Percentiles rank a stretch among this genome's conserved stretches.
Evolutionary conservation across 1,284 basidiomycete species (phyloP).

Genomic region (Trametes hirsuta): DNA sequence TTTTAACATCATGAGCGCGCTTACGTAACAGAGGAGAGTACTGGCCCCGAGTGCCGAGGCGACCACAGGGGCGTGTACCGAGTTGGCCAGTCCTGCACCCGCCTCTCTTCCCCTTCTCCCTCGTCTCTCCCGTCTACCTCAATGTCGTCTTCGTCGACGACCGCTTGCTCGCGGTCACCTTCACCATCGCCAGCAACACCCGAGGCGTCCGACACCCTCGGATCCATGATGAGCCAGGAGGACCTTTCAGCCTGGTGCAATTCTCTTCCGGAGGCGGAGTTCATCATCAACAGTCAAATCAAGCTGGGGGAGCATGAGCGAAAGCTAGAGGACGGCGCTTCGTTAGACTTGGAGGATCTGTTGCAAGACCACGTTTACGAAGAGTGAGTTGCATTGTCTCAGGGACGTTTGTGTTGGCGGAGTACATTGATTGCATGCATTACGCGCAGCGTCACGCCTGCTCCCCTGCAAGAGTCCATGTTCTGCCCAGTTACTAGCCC

Average conservation of each 20-base stretch:
- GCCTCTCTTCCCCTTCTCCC: neutral
- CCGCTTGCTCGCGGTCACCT: slow-evolving; percentile 59
- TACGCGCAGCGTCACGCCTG: slow-evolving; percentile 17
- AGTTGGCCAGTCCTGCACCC: neutral
- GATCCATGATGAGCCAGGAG: slow-evolving; percentile 51
- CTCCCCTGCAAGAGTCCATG: slow-evolving; percentile 15
- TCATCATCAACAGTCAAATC: slow-evolving; percentile 35
- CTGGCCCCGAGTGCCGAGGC: slow-evolving; percentile 1
- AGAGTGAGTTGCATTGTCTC: slow-evolving; percentile 52
- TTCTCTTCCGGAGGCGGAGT: slow-evolving; percentile 44
- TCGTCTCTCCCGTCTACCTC: slow-evolving; percentile 10
- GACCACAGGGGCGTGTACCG: slow-evolving; percentile 1
- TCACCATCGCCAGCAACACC: slow-evolving; percentile 73
- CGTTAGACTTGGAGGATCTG: slow-evolving; percentile 71
- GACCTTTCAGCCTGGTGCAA: slow-evolving; percentile 65
- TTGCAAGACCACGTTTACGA: slow-evolving; percentile 72
- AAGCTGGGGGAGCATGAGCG: slow-evolving; percentile 18
- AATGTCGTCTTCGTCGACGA: slow-evolving; percentile 59
- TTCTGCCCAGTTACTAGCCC: slow-evolving; percentile 24
- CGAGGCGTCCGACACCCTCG: slow-evolving; percentile 57
- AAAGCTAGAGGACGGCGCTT: slow-evolving; percentile 48
- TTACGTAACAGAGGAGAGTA: slow-evolving; percentile 7
- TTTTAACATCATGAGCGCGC: neutral
- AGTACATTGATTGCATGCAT: slow-evolving; percentile 20
- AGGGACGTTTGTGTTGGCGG: slow-evolving; percentile 12